Evolutionary conservation across 1,284 basidiomycete species (phyloP).

Genomic region (Pseudozyma hubeiensis): DNA sequence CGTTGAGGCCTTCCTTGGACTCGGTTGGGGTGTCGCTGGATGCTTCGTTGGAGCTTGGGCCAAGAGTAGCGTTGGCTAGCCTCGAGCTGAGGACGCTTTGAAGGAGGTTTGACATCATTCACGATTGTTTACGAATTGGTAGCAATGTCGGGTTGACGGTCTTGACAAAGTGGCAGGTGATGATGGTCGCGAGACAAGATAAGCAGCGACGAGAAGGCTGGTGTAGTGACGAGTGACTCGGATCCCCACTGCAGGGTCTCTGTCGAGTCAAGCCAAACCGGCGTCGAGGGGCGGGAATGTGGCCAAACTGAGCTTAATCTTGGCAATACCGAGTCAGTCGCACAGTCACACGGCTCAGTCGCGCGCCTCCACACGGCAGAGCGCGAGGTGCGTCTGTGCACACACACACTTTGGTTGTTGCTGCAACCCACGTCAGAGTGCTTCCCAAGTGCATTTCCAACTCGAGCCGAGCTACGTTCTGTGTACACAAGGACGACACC

Average conservation of each 20-base stretch:
- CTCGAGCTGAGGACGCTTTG: slow-evolving; percentile 56
- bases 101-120: slow-evolving; percentile 55
- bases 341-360: slow-evolving; percentile 14
- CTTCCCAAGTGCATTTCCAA: neutral
- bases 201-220: neutral
- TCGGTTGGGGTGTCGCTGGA: slow-evolving; percentile 6
- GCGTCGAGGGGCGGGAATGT: neutral
- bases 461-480: too few relatives aligned
- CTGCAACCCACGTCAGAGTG: slow-evolving; percentile 12
- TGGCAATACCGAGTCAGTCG: neutral
- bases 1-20: slow-evolving; percentile 39
- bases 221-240: neutral
- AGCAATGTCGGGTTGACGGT: neutral
- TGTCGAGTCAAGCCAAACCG: slow-evolving; percentile 1
- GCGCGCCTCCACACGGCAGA: slow-evolving; percentile 2
- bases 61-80: slow-evolving; percentile 48
- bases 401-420: neutral
- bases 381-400: slow-evolving; percentile 5
- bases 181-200: slow-evolving; percentile 1
- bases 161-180: neutral
- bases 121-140: neutral
- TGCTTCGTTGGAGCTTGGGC: slow-evolving; percentile 20
- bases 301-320: neutral
- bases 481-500: too few relatives aligned
- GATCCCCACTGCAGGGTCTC: slow-evolving; percentile 9